These are phyloP conservation scores for Pseudocercospora crystallina DNA, from an alignment of 2,329 filamentous ascomycete genomes.

Conservation along the genomic window DNA sequence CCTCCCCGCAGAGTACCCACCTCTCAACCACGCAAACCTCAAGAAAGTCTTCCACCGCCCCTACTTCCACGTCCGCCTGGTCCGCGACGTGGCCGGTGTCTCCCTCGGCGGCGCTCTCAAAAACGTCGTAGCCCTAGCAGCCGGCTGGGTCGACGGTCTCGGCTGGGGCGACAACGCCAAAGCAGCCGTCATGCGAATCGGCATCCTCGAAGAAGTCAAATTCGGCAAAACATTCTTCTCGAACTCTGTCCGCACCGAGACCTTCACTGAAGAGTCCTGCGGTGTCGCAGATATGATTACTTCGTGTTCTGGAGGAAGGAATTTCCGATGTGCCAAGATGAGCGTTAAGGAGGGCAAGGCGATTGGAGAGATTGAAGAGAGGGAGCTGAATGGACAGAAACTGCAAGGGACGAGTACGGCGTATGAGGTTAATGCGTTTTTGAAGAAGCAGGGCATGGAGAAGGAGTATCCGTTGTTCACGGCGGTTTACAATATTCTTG, in stretches of 20 bases:
- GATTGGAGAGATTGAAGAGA: conserved; percentile 83
- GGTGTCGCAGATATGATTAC: conserved; percentile 96
- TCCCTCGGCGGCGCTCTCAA: conserved; percentile 93
- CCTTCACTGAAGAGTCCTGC: conserved; percentile 95
- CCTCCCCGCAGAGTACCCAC: conserved; percentile 77
- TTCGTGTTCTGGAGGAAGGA: conserved; percentile 85
- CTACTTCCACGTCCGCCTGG: conserved; percentile 96
- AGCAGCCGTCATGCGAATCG: conserved; percentile 96
- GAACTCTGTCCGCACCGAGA: conserved; percentile 73
- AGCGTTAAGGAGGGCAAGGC: conserved; percentile 74
- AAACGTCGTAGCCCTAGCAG: conserved; percentile 92
- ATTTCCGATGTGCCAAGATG: conserved; percentile 91
- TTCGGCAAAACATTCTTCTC: conserved; percentile 94
- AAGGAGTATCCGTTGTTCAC: conserved; percentile 90
- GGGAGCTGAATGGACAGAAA: conserved; percentile 94
- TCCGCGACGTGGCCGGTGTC: conserved; percentile 93
- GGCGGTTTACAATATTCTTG: conserved; percentile 77
- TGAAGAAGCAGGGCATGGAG: conserved; percentile 75
- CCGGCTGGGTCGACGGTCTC: conserved; percentile 90
- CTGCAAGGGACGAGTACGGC: conserved; percentile 92
- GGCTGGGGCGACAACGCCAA: conserved; percentile 99
- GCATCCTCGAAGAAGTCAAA: conserved; percentile 92
- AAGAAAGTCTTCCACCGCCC: conserved; percentile 88
- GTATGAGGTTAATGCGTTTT: conserved; percentile 83
- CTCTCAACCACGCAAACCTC: conserved; percentile 80